A percentile compares a stretch with the other conserved stretches of the same genome.
phyloP scores from a whole-genome alignment of 768 basidiomycete genomes.

The Austroboletus eburneus region DNA sequence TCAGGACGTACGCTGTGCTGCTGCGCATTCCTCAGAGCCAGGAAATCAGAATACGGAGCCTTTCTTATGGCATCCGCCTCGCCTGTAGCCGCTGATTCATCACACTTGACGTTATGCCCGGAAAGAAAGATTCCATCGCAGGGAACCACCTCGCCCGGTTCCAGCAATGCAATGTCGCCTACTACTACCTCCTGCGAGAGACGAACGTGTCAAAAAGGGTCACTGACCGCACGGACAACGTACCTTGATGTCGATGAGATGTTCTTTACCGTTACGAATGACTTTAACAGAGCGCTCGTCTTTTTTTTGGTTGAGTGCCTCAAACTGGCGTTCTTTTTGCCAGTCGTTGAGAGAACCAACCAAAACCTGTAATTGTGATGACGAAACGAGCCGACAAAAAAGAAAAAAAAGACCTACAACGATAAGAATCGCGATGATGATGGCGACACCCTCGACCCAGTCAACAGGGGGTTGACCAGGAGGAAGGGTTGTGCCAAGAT shows the following conservation, averaged over 20 bases:
- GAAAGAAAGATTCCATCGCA: constrained; percentile 93
- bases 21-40: constrained; percentile 44
- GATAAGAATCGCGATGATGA: constrained; percentile 70
- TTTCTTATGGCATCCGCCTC: constrained; percentile 97
- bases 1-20: constrained; percentile 9
- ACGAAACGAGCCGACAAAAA: background rate
- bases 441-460: constrained; percentile 94
- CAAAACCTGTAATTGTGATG: constrained; percentile 50
- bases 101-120: constrained; percentile 92
- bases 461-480: constrained; percentile 73
- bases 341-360: constrained; percentile 97
- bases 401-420: constrained; percentile 48
- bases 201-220: constrained; percentile 5
- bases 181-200: constrained; percentile 77
- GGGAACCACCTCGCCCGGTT: constrained; percentile 94
- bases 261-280: constrained; percentile 67
- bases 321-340: constrained; percentile 98
- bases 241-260: constrained; percentile 78
- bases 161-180: constrained; percentile 86
- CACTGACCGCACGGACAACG: background rate
- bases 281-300: constrained; percentile 90
- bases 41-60: constrained; percentile 68
- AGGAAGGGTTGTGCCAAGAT: constrained; percentile 70
- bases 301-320: constrained; percentile 86
- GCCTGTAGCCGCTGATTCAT: constrained; percentile 95